A percentile compares a stretch with the other conserved stretches of the same genome.
Evolutionary conservation across 176 grass and related monocot species (phyloP).

Genomic region (Carex parvula): DNA sequence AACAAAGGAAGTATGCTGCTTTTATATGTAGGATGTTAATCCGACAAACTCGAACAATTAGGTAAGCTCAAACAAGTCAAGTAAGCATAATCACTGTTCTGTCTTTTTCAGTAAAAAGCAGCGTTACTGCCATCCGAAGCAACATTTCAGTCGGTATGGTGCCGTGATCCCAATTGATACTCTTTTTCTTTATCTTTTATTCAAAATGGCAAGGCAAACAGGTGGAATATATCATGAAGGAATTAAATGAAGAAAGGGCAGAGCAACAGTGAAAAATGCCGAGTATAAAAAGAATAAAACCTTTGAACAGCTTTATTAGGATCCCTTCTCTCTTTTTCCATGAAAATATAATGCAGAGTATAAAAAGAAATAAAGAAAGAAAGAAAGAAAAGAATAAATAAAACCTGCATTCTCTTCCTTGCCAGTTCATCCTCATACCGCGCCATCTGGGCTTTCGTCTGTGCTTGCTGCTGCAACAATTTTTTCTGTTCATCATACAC

Average conservation of each 20-base stretch:
- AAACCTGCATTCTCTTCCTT: conserved; percentile 62
- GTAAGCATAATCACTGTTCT: not conserved
- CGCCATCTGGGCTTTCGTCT: conserved; percentile 58
- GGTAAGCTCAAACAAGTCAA: not conserved
- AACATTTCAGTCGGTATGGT: not conserved
- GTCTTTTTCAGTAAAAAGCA: not conserved
- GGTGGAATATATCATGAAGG: not conserved
- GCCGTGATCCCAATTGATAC: not conserved
- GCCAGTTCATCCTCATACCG: conserved; percentile 80
- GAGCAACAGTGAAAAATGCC: not conserved
- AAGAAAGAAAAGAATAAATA: not conserved
- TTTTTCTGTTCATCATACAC: conserved; percentile 89
- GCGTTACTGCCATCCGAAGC: not conserved
- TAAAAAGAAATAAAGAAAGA: no score
- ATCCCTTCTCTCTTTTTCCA: no score
- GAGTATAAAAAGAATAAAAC: not conserved
- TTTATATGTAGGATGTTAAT: not conserved
- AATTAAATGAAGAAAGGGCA: not conserved
- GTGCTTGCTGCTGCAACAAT: conserved; percentile 48
- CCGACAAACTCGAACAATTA: not conserved
- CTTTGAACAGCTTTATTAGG: no score
- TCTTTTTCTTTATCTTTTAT: not conserved
- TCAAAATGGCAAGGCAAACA: not conserved
- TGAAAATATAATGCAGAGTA: no score
- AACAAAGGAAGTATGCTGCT: conserved; percentile 3